A percentile compares a stretch with the other conserved stretches of the same genome.
Evolutionary conservation across 495 filamentous ascomycete species (phyloP).

Genomic region (Penicillium odoratum): DNA sequence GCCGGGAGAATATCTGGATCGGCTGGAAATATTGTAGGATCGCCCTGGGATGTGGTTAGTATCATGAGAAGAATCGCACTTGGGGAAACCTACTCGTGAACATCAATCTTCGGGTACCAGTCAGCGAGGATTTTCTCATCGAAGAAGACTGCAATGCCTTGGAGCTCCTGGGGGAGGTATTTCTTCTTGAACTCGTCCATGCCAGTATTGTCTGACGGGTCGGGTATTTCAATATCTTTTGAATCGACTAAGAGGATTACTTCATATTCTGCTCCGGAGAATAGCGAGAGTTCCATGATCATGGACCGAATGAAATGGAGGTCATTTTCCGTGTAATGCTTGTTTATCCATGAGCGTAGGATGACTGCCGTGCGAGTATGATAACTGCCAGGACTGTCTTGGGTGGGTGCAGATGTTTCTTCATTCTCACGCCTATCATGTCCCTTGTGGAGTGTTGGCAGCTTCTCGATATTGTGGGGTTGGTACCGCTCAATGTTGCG

Average conservation of each 20-base stretch:
- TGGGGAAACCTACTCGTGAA: constrained; percentile 13
- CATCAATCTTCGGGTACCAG: constrained; percentile 20
- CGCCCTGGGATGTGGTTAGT: constrained; percentile 1
- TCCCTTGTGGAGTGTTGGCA: constrained; percentile 4
- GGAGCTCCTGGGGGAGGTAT: constrained; percentile 62
- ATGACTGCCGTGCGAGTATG: constrained; percentile 63
- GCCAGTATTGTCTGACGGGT: constrained; percentile 39
- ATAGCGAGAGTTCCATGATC: constrained; percentile 66
- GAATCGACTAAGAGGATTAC: constrained; percentile 72
- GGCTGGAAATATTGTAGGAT: constrained; percentile 29
- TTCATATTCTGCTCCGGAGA: constrained; percentile 72
- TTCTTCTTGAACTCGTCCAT: constrained; percentile 44
- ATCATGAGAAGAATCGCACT: not conserved
- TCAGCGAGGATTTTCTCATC: constrained; percentile 36
- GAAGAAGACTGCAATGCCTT: constrained; percentile 63
- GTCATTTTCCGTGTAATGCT: constrained; percentile 67
- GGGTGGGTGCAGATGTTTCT: not conserved
- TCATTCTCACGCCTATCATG: not conserved
- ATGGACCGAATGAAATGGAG: constrained; percentile 67
- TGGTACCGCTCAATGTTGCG: constrained; percentile 59
- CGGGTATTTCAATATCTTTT: constrained; percentile 52
- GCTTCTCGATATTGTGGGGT: not conserved
- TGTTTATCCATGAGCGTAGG: constrained; percentile 65
- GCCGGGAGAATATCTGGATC: constrained; percentile 45
- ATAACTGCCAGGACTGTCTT: not conserved